Evolutionary conservation across 176 grass and related monocot species (phyloP).

Genomic region (Cenchrus americanus): DNA sequence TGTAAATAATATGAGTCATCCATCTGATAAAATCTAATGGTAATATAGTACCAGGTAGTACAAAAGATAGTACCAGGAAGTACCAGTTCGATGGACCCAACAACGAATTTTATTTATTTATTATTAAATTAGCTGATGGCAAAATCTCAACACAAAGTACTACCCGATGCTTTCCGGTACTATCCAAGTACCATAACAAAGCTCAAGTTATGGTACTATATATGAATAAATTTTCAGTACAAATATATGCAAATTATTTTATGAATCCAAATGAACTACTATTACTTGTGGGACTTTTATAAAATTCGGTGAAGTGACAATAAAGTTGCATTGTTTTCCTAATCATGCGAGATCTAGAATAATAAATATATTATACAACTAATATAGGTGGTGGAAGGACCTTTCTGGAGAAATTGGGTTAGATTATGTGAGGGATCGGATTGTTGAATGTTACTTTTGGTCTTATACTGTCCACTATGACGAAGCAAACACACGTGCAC

Average conservation of each 20-base stretch:
- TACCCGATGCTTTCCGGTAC: too few relatives aligned
- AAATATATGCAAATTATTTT: neutral
- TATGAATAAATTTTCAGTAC: neutral
- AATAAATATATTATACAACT: neutral
- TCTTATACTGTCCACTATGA: conserved; percentile 37
- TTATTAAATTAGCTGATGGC: too few relatives aligned
- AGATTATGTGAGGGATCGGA: conserved; percentile 35
- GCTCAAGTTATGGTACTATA: neutral
- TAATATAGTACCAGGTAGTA: too few relatives aligned
- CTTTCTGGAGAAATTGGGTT: conserved; percentile 15
- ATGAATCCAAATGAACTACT: neutral
- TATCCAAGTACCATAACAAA: too few relatives aligned
- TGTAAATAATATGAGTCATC: too few relatives aligned
- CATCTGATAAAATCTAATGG: too few relatives aligned
- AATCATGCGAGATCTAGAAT: neutral
- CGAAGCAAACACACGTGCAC: conserved; percentile 17
- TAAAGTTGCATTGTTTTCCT: neutral
- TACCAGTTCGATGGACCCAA: too few relatives aligned
- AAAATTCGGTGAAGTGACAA: neutral
- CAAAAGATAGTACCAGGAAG: too few relatives aligned
- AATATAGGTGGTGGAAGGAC: conserved; percentile 56
- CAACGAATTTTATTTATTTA: too few relatives aligned
- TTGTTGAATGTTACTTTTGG: conserved; percentile 53
- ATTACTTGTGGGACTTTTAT: neutral
- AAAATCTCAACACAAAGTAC: too few relatives aligned